Conservation (phyloP, 352 stramenopile species). For the Aphanomyces stellatus region DNA sequence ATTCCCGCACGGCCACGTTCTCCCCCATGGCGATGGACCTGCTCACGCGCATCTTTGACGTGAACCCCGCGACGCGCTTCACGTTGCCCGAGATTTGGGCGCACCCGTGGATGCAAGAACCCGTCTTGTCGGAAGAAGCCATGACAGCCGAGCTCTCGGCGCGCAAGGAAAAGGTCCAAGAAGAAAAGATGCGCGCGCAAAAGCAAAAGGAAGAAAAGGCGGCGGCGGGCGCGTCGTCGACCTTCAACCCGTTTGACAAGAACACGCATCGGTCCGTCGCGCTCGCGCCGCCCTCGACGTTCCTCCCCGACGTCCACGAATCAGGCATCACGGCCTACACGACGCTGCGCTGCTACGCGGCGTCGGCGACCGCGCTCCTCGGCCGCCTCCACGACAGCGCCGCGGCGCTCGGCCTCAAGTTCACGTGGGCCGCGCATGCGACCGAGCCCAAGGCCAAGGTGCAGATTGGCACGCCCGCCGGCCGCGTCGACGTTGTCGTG, state of each 20-base stretch:
- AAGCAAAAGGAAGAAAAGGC: slow-evolving; percentile 12
- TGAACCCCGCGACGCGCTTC: slow-evolving; percentile 62
- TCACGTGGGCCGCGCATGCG: not conserved
- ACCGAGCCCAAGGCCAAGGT: slow-evolving; percentile 11
- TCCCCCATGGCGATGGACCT: slow-evolving; percentile 62
- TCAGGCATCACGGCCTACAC: slow-evolving; percentile 15
- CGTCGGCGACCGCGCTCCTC: slow-evolving; percentile 5
- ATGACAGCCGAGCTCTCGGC: slow-evolving; percentile 11
- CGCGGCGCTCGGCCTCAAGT: not conserved
- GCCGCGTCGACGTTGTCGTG: slow-evolving; percentile 26
- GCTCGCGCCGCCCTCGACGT: not conserved
- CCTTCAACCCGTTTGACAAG: slow-evolving; percentile 19
- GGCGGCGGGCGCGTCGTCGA: not conserved
- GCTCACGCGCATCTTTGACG: slow-evolving; percentile 59
- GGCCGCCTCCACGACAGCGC: not conserved
- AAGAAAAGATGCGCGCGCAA: slow-evolving; percentile 12
- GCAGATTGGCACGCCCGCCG: not conserved
- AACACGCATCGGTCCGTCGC: slow-evolving; percentile 12
- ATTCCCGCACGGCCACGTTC: slow-evolving; percentile 60
- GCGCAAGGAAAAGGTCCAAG: slow-evolving; percentile 14
- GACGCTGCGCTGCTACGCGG: slow-evolving; percentile 12
- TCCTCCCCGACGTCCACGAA: not conserved
- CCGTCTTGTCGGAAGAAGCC: slow-evolving; percentile 1
- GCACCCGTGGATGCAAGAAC: slow-evolving; percentile 19
- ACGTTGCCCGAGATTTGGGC: slow-evolving; percentile 62